Percentiles rank a stretch among this genome's conserved stretches.
These are phyloP conservation scores for Suhomyces xylopsoci DNA, from an alignment of 805 yeast genomes.

Conservation along the genomic window DNA sequence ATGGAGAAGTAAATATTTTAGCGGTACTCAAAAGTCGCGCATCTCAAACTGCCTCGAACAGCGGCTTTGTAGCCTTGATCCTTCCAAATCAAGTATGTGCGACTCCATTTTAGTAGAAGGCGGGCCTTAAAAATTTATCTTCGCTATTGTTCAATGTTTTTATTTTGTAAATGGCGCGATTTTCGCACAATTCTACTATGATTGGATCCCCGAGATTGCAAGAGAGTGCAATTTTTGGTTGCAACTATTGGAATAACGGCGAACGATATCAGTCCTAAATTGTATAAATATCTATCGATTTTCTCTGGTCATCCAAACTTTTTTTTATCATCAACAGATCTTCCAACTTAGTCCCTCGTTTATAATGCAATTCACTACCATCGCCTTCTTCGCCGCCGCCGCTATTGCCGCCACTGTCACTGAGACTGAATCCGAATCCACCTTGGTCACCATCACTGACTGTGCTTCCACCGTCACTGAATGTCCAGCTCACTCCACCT, in stretches of 20 bases:
- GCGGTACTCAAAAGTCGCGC: neutral
- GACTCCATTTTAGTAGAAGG: neutral
- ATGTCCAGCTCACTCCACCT: conserved; percentile 40
- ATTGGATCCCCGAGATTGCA: neutral
- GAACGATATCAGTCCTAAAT: neutral
- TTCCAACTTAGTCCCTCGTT: conserved; percentile 10
- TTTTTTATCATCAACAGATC: conserved; percentile 10
- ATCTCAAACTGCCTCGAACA: neutral
- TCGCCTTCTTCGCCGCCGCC: conserved; percentile 34
- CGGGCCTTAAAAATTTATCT: neutral
- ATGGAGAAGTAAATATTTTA: neutral
- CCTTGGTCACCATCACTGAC: conserved; percentile 46
- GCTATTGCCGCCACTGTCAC: conserved; percentile 37
- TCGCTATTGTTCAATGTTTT: neutral
- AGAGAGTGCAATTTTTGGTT: neutral
- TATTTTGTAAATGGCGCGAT: neutral
- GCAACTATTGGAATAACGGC: neutral
- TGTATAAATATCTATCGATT: neutral
- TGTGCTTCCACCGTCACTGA: conserved; percentile 45
- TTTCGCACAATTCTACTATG: neutral
- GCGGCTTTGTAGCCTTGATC: neutral
- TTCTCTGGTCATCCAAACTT: neutral
- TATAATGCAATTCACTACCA: conserved; percentile 40
- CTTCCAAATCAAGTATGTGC: neutral
- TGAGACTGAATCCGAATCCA: conserved; percentile 31